Conservation (phyloP, 2,329 filamentous ascomycete species). For the Penicillium fuscoglaucum region DNA sequence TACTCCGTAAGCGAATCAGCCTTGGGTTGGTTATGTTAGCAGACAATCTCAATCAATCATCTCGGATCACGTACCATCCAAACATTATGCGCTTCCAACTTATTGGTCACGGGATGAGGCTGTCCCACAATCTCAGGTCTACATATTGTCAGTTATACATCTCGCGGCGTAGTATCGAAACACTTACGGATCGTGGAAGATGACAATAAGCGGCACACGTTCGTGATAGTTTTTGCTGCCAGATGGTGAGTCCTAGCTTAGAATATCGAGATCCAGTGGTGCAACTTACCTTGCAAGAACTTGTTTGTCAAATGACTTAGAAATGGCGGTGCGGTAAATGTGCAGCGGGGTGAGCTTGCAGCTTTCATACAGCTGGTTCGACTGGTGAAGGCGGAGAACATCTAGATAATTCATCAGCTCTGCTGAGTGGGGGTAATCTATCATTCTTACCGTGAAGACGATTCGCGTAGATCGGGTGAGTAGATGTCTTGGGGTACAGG, state of each 20-base stretch:
- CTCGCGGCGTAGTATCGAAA: background rate
- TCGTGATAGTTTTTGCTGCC: slow-evolving; percentile 63
- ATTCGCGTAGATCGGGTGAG: slow-evolving; percentile 40
- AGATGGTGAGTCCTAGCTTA: background rate
- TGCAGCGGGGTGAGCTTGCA: slow-evolving; percentile 77
- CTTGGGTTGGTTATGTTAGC: slow-evolving; percentile 50
- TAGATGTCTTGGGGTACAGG: slow-evolving; percentile 65
- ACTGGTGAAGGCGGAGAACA: slow-evolving; percentile 75
- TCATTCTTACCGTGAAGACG: slow-evolving; percentile 61
- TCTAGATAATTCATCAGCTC: slow-evolving; percentile 50
- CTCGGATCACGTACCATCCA: slow-evolving; percentile 69
- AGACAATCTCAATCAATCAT: slow-evolving; percentile 10
- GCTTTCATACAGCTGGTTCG: slow-evolving; percentile 67
- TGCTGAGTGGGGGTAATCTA: background rate
- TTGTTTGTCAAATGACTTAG: slow-evolving; percentile 80
- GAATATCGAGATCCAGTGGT: slow-evolving; percentile 1
- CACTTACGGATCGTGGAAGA: slow-evolving; percentile 86
- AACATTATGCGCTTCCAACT: slow-evolving; percentile 77
- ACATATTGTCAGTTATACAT: slow-evolving; percentile 17
- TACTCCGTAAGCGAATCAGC: slow-evolving; percentile 79
- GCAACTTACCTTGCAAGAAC: slow-evolving; percentile 69
- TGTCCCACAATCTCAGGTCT: slow-evolving; percentile 71
- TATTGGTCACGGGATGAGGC: slow-evolving; percentile 68
- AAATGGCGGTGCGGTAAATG: slow-evolving; percentile 71
- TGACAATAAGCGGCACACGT: slow-evolving; percentile 70